phyloP scores from a whole-genome alignment of 805 yeast genomes.

The Yarrowia deformans region DNA sequence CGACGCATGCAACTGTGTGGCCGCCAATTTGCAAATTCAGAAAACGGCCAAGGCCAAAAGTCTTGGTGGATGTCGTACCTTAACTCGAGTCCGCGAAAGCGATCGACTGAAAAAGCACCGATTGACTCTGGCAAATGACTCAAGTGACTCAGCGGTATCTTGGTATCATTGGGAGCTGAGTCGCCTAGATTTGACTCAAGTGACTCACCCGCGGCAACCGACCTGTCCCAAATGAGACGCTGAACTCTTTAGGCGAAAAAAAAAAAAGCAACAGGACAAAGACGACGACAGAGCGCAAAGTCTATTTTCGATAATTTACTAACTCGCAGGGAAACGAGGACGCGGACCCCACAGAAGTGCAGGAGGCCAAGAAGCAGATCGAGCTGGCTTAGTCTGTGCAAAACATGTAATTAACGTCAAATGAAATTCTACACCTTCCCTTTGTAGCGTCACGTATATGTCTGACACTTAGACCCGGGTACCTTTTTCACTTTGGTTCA shows the following conservation, averaged over 20 bases:
- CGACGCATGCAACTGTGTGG: not conserved
- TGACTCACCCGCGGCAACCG: not conserved
- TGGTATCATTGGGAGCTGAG: not conserved
- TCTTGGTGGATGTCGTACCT: not conserved
- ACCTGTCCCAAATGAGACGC: conserved; percentile 8
- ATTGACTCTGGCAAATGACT: conserved; percentile 1
- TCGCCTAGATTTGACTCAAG: conserved; percentile 9
- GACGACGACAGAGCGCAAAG: not conserved
- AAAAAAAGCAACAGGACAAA: not conserved
- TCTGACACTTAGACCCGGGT: not conserved
- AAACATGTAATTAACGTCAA: not conserved
- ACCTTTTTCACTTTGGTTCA: not conserved
- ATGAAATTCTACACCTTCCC: not conserved
- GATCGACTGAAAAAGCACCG: not conserved
- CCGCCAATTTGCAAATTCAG: not conserved
- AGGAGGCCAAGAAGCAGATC: conserved; percentile 38
- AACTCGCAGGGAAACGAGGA: conserved; percentile 30
- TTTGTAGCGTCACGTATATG: too few species aligned
- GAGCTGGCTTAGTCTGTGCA: conserved; percentile 25
- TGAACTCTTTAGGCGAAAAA: not conserved
- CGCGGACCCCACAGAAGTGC: conserved; percentile 28
- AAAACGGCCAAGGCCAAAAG: not conserved
- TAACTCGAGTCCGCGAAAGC: conserved; percentile 6
- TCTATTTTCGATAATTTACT: not conserved
- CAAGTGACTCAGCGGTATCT: conserved; percentile 1